These are phyloP conservation scores for Vitis hybrid DNA, from an alignment of 177 flowering plant genomes.

Conservation along the genomic window DNA sequence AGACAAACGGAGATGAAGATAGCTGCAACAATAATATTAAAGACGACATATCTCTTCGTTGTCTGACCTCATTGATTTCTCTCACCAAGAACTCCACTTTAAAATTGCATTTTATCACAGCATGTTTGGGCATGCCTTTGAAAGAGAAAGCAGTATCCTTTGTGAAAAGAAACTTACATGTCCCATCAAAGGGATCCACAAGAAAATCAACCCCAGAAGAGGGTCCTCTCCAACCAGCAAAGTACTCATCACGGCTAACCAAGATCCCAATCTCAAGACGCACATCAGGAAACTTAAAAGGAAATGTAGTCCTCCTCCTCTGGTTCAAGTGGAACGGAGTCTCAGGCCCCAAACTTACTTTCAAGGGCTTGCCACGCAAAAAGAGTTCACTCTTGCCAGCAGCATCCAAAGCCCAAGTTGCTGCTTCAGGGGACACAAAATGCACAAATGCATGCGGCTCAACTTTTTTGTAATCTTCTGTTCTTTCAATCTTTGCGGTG, in stretches of 20 bases:
- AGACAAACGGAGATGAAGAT: conserved; percentile 63
- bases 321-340: conserved; percentile 51
- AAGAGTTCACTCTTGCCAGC: conserved; percentile 49
- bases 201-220: conserved; percentile 59
- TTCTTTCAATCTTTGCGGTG: conserved; percentile 15
- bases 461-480: conserved; percentile 53
- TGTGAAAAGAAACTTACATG: conserved; percentile 64
- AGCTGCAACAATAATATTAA: conserved; percentile 58
- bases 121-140: conserved; percentile 29
- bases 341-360: conserved; percentile 65
- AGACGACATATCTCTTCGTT: conserved; percentile 29
- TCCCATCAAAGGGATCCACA: conserved; percentile 78
- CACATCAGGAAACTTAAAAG: conserved; percentile 55
- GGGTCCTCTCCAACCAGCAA: conserved; percentile 79
- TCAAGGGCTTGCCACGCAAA: conserved; percentile 37
- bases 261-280: conserved; percentile 57
- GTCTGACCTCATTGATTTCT: conserved; percentile 51
- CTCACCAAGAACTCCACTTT: conserved; percentile 76
- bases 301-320: conserved; percentile 52
- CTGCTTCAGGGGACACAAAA: conserved; percentile 58
- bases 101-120: conserved; percentile 75
- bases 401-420: conserved; percentile 40
- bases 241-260: conserved; percentile 48
- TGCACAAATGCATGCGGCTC: conserved; percentile 94
- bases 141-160: conserved; percentile 72